Evolutionary conservation across 2,329 filamentous ascomycete genomes (phyloP), one percentile per base, ranked within the genome.

Genomic region (Phialocephala sp.): DNA sequence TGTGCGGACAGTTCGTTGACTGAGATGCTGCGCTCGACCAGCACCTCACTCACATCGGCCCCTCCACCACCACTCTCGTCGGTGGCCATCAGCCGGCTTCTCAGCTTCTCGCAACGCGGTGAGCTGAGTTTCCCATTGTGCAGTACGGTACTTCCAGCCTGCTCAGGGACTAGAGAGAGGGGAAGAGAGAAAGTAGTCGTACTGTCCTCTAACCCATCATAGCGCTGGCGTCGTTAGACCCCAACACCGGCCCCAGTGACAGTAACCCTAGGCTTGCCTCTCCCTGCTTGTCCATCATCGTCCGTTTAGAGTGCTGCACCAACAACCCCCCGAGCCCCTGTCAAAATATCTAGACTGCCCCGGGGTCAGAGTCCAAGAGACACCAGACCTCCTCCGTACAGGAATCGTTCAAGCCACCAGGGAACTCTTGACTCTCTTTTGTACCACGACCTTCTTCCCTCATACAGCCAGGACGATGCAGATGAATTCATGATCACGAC

Each of bases 401-500:
- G 9, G 22, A 54, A 18, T 9, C 4, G 32, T 54, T 54, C 50
- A 54, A 54, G 50, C 50, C 50, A 54, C 50, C 45, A 35, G 22
- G 4, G 12, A 54, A 54, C 14, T 18, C 43, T 47, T 22, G n/a
- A 54, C 50, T 56, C 52, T 56, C 20, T 39, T 35, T 58, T 58
- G 37, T 56, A 20, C 22, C 50, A 45, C 60, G 18, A 35, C 50
- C n/a, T 50, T 24, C n/a, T 50, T 11, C 45, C 45, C 45, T n/a
- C 45, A 50, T 50, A 50, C 45, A 50, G 45, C 22, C 45, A 50
- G 27, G 32, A 43, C 41, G 50, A 58, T 59, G 61, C 61, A 56
- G 41, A 63, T 58, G 61, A 58, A 50, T 63, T 63, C 54, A 63
- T 59, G 54, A 59, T 20, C 43, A 36, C 43, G 24, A 54, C 50